Percentiles rank a stretch among this genome's conserved stretches.
These are phyloP conservation scores for Fusarium tupiense DNA, from an alignment of 2,329 filamentous ascomycete genomes.

Conservation along the genomic window DNA sequence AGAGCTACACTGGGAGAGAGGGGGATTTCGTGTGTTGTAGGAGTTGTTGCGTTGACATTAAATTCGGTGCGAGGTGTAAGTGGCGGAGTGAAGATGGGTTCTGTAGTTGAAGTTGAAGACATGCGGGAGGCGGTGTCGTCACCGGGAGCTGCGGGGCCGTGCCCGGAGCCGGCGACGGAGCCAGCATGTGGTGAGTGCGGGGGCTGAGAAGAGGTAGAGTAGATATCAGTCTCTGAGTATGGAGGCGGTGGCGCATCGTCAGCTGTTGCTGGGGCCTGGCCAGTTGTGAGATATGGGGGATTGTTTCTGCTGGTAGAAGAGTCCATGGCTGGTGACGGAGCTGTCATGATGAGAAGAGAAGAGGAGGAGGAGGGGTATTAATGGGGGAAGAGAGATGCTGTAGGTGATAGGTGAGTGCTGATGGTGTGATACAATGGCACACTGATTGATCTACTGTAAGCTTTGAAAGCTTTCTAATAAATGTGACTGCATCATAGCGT, in stretches of 20 bases:
- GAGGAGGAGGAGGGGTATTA: not conserved
- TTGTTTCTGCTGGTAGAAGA: constrained; percentile 13
- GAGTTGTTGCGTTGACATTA: constrained; percentile 10
- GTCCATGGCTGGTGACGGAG: constrained; percentile 27
- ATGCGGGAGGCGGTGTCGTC: constrained; percentile 51
- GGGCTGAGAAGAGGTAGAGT: constrained; percentile 53
- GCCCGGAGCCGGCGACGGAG: constrained; percentile 37
- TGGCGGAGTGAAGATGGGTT: constrained; percentile 63
- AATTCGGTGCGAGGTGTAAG: constrained; percentile 54
- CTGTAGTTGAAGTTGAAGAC: constrained; percentile 54
- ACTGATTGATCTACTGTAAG: not conserved
- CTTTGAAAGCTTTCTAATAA: not conserved
- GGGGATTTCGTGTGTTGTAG: constrained; percentile 29
- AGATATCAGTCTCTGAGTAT: constrained; percentile 67
- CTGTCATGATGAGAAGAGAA: constrained; percentile 25
- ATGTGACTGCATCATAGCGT: not conserved
- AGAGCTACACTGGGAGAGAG: constrained; percentile 39
- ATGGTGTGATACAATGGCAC: not conserved
- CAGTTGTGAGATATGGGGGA: constrained; percentile 20
- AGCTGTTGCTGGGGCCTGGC: not conserved
- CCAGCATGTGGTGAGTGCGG: constrained; percentile 36
- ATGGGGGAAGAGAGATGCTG: not conserved
- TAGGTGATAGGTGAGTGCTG: not conserved
- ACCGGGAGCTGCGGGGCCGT: constrained; percentile 42
- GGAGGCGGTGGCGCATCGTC: constrained; percentile 62